Evolutionary conservation across 2,329 filamentous ascomycete species (phyloP).

Genomic region (Penicillium decumbens): DNA sequence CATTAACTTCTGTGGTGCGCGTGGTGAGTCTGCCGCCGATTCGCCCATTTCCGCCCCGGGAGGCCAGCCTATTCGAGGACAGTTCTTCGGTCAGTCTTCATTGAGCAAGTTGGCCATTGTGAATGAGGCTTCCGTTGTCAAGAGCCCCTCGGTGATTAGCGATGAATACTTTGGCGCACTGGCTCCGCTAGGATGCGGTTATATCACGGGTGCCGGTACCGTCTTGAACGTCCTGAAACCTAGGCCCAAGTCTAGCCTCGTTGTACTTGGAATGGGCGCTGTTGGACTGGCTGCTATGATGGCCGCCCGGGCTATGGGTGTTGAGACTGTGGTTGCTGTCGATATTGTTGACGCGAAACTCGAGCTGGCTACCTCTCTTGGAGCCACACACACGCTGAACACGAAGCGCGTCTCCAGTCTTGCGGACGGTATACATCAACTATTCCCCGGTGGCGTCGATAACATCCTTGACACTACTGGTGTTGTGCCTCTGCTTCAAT

Average conservation of each 20-base stretch:
- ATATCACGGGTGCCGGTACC: constrained; percentile 33
- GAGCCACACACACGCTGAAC: constrained; percentile 44
- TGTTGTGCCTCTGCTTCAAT: constrained; percentile 25
- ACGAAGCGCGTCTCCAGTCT: constrained; percentile 28
- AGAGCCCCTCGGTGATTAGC: constrained; percentile 10
- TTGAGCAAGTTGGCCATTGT: constrained; percentile 32
- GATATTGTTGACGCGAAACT: constrained; percentile 44
- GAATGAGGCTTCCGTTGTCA: constrained; percentile 28
- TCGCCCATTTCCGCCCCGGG: constrained; percentile 20
- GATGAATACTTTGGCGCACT: constrained; percentile 24
- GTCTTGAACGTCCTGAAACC: constrained; percentile 29
- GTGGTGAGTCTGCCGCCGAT: constrained; percentile 12
- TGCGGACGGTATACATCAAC: constrained; percentile 25
- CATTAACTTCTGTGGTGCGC: constrained; percentile 26
- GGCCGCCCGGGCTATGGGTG: constrained; percentile 20
- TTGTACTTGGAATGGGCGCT: constrained; percentile 30
- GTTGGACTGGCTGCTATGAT: constrained; percentile 21
- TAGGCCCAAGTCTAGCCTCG: constrained; percentile 16
- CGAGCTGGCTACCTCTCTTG: constrained; percentile 42
- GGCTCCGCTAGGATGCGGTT: constrained; percentile 32
- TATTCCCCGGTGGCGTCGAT: constrained; percentile 26
- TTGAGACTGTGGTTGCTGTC: constrained; percentile 40
- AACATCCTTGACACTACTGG: constrained; percentile 35
- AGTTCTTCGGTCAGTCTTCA: constrained; percentile 38
- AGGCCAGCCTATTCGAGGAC: constrained; percentile 23